These are phyloP conservation scores for Allantophomopsis cytisporea DNA, from an alignment of 2,329 filamentous ascomycete genomes.

Conservation along the genomic window DNA sequence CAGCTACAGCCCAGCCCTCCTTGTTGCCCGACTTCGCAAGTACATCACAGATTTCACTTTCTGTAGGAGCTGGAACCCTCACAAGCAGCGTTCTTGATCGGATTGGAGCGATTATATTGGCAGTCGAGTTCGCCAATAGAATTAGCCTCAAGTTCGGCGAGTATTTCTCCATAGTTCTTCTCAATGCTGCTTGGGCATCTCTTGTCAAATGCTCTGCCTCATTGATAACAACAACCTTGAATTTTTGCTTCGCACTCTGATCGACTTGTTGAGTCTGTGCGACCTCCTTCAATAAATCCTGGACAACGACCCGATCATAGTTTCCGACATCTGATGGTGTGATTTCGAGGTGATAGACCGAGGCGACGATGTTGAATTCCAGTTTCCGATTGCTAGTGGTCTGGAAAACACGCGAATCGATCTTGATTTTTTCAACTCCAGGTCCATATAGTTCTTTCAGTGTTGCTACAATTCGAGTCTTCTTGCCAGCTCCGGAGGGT, in stretches of 20 bases:
- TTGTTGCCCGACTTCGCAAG: slow-evolving; percentile 58
- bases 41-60: slow-evolving; percentile 71
- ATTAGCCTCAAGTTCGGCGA: slow-evolving; percentile 89
- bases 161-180: slow-evolving; percentile 98
- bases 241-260: slow-evolving; percentile 73
- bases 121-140: slow-evolving; percentile 85
- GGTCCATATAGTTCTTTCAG: slow-evolving; percentile 90
- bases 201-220: slow-evolving; percentile 90
- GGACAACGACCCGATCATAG: slow-evolving; percentile 90
- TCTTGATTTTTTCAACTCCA: slow-evolving; percentile 99
- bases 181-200: slow-evolving; percentile 88
- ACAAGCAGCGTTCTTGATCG: slow-evolving; percentile 83
- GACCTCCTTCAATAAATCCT: slow-evolving; percentile 93
- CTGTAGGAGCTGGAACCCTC: slow-evolving; percentile 77
- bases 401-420: slow-evolving; percentile 93
- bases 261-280: slow-evolving; percentile 99
- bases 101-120: slow-evolving; percentile 98
- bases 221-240: slow-evolving; percentile 99
- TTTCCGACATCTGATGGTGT: slow-evolving; percentile 94
- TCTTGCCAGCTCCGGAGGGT: slow-evolving; percentile 92
- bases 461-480: slow-evolving; percentile 91
- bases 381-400: slow-evolving; percentile 93
- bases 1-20: slow-evolving; percentile 70
- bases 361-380: slow-evolving; percentile 97
- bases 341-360: slow-evolving; percentile 95